Base-by-base conservation (phyloP, 495 filamentous ascomycete species). In the Endocarpon pusillum region DNA sequence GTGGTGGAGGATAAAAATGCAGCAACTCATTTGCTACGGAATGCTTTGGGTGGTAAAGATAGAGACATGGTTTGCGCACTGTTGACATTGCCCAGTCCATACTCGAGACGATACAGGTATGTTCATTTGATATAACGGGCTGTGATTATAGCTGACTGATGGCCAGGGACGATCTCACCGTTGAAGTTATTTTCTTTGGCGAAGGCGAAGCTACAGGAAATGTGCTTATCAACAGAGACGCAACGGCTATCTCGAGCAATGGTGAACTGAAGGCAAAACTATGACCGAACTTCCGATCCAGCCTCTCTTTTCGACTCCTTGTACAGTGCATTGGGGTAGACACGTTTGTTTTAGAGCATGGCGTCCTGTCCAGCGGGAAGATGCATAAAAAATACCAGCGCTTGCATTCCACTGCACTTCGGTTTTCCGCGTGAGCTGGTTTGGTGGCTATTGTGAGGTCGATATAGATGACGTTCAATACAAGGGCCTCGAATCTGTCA, bases 181-280 rank as follows among this genome's bases (percentile, higher is more conserved):
- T 97, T 18, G 85, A 97, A 57, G 89, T 97, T 26, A 91, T 97
- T 49, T 97, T 97, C 68, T 97, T 97, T 47, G 89, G 89, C 24
- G 68, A 92, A 27, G 71, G 75, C 16, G 45, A 54, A n/a, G 69
- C 81, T 37, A 72, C 63, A 40, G 81, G 84, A 15, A 73, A 77
- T 35, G 73, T 97, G 3, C 65, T 76, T 3, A 51, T 87, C 21
- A 96, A 94, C 56, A 57, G 73, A 43, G 89, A 94, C 47, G 89
- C 87, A 2, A 91, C 74, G 35, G 82, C 80, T 21, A n/a, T n/a
- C n/a, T 48, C 66, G 3, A 51, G 41, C 3, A 58, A 56, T 36
- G 52, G 58, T 3, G 56, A 62, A 10, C 36, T 57, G 15, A 76
- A 78, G 48, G 47, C 75, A 14, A 78, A 75, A 43, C 55, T 78